Percentiles rank a stretch among this genome's conserved stretches.
Evolutionary conservation across 768 basidiomycete species (phyloP).

Genomic region (Podaxis mareebaensis): DNA sequence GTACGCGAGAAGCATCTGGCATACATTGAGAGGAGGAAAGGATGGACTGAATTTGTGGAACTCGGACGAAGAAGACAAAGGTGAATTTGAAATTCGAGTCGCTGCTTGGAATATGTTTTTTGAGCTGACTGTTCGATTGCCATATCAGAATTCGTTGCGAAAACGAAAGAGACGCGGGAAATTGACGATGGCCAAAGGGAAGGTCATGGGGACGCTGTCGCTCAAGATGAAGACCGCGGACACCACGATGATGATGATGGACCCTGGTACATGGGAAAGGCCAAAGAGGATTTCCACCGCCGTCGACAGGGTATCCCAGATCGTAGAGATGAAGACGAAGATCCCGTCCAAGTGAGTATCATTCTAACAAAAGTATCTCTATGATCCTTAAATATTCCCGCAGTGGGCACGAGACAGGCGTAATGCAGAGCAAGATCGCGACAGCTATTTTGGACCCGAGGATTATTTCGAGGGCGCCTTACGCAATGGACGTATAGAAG

Average conservation of each 20-base stretch:
- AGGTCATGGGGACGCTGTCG: conserved; percentile 26
- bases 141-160: conserved; percentile 19
- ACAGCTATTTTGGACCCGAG: conserved; percentile 76
- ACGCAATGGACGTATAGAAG: conserved; percentile 59
- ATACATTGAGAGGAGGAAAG: conserved; percentile 71
- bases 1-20: conserved; percentile 82
- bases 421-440: conserved; percentile 70
- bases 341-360: conserved; percentile 64
- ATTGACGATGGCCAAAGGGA: conserved; percentile 38
- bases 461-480: conserved; percentile 77
- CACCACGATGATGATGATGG: conserved; percentile 58
- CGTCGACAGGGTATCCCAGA: conserved; percentile 41
- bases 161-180: conserved; percentile 35
- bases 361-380: background rate
- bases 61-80: conserved; percentile 50
- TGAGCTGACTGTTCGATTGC: background rate
- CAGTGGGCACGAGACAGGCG: conserved; percentile 81
- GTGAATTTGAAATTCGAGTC: conserved; percentile 23
- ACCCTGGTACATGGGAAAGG: conserved; percentile 82
- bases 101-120: background rate
- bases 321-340: conserved; percentile 56
- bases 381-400: conserved; percentile 1
- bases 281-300: conserved; percentile 73
- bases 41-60: conserved; percentile 71
- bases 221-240: conserved; percentile 34